Conservation (phyloP, 2,329 filamentous ascomycete species). For the Botrytis sinoallii region DNA sequence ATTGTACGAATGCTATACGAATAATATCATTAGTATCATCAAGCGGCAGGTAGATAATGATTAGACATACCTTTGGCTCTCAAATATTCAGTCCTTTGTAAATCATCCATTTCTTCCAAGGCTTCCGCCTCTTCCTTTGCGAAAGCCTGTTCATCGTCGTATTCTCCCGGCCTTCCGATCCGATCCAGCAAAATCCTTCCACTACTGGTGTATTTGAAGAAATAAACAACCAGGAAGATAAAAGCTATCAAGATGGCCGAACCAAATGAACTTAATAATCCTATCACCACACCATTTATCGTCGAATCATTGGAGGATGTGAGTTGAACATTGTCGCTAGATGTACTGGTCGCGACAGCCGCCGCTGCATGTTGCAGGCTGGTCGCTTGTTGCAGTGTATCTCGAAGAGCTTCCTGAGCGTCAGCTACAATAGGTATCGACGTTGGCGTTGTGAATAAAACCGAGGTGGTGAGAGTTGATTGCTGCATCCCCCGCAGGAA, state of each 20-base stretch:
- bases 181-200: conserved; percentile 92
- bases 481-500: conserved; percentile 27
- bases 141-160: conserved; percentile 96
- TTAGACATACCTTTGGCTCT: conserved; percentile 78
- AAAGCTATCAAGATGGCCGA: conserved; percentile 82
- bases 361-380: not conserved
- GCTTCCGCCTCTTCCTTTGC: conserved; percentile 91
- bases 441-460: conserved; percentile 16
- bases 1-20: conserved; percentile 78
- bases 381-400: conserved; percentile 10
- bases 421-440: conserved; percentile 19
- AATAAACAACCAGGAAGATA: conserved; percentile 79
- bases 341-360: not conserved
- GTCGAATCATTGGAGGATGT: conserved; percentile 39
- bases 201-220: conserved; percentile 84
- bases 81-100: conserved; percentile 84
- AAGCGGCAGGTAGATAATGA: not conserved
- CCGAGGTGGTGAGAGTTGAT: conserved; percentile 28
- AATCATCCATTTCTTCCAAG: conserved; percentile 91
- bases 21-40: not conserved
- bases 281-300: conserved; percentile 82
- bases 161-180: conserved; percentile 90
- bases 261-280: conserved; percentile 89
- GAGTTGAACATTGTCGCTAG: conserved; percentile 3
- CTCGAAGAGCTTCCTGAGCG: conserved; percentile 18